A percentile compares a stretch with the other conserved stretches of the same genome.
Evolutionary conservation across 225 moss, liverwort and hornwort genomes (phyloP).

Genomic region (Bryum argenteum): DNA sequence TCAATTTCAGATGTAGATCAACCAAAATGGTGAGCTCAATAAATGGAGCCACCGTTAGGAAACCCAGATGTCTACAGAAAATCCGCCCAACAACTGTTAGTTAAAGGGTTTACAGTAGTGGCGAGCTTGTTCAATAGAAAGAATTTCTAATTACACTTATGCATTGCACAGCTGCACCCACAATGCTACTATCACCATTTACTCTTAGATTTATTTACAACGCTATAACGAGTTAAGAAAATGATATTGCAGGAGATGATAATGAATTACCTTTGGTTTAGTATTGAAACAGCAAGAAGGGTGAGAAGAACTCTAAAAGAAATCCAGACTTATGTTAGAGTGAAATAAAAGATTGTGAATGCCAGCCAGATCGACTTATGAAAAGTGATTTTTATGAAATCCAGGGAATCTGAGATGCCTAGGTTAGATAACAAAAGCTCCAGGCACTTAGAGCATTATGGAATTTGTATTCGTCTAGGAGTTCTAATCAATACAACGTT

Average conservation of each 20-base stretch:
- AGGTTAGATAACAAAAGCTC: conserved; percentile 73
- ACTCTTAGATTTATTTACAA: conserved; percentile 6
- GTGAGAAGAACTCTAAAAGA: conserved; percentile 82
- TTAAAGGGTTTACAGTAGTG: no score
- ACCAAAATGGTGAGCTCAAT: no score
- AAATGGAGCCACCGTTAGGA: no score
- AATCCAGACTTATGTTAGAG: background rate
- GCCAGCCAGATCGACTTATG: conserved; percentile 2
- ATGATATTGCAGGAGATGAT: background rate
- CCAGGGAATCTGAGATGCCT: conserved; percentile 38
- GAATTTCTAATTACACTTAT: background rate
- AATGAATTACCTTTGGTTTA: conserved; percentile 9
- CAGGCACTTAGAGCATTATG: conserved; percentile 88
- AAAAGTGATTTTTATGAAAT: background rate
- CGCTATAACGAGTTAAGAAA: background rate
- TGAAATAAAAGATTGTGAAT: background rate
- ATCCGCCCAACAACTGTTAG: no score
- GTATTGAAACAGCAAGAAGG: conserved; percentile 67
- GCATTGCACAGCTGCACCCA: conserved; percentile 8
- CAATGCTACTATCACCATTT: background rate
- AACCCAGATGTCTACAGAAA: no score
- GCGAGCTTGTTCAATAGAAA: background rate
- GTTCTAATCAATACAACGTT: no score
- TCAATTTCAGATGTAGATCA: no score
- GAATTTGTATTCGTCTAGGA: no score